These are phyloP conservation scores for Henckelia pumila DNA, from an alignment of 257 asterid species.

Conservation along the genomic window DNA sequence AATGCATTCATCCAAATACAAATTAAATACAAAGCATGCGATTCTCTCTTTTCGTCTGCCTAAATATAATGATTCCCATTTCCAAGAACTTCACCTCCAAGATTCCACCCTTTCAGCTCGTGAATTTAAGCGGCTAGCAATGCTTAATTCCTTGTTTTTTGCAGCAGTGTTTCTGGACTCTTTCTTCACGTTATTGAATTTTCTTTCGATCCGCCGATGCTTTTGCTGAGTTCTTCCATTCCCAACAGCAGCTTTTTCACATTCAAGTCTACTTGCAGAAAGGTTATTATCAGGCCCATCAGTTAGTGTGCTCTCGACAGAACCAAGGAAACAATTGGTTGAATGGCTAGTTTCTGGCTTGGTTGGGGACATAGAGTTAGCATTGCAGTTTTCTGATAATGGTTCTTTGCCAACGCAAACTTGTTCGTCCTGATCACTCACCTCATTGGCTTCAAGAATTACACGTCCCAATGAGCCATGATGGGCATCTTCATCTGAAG, in stretches of 20 bases:
- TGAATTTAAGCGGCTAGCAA: slow-evolving; percentile 51
- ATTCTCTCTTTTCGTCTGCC: slow-evolving; percentile 12
- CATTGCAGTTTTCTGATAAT: slow-evolving; percentile 1
- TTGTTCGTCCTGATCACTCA: slow-evolving; percentile 25
- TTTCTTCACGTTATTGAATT: slow-evolving; percentile 28
- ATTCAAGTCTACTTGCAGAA: slow-evolving; percentile 21
- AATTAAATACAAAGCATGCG: not conserved
- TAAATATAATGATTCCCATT: slow-evolving; percentile 4
- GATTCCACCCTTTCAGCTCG: slow-evolving; percentile 54
- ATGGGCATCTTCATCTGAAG: slow-evolving; percentile 48
- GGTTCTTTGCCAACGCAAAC: slow-evolving; percentile 17
- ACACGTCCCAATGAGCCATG: slow-evolving; percentile 23
- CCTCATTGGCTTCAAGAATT: slow-evolving; percentile 21
- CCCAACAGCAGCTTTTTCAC: not conserved
- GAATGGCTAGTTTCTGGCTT: slow-evolving; percentile 27
- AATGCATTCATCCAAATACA: not conserved
- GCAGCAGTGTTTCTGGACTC: slow-evolving; percentile 37
- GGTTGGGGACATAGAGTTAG: slow-evolving; percentile 22
- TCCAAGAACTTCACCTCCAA: slow-evolving; percentile 57
- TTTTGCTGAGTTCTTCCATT: slow-evolving; percentile 38
- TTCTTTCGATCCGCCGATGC: slow-evolving; percentile 45
- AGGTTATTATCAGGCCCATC: slow-evolving; percentile 25
- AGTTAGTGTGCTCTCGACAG: slow-evolving; percentile 34
- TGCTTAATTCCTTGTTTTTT: slow-evolving; percentile 40
- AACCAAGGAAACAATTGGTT: slow-evolving; percentile 30